Percentiles rank a stretch among this genome's conserved stretches.
phyloP scores from a whole-genome alignment of 306 rosid genomes.

The Sicyos edulis region DNA sequence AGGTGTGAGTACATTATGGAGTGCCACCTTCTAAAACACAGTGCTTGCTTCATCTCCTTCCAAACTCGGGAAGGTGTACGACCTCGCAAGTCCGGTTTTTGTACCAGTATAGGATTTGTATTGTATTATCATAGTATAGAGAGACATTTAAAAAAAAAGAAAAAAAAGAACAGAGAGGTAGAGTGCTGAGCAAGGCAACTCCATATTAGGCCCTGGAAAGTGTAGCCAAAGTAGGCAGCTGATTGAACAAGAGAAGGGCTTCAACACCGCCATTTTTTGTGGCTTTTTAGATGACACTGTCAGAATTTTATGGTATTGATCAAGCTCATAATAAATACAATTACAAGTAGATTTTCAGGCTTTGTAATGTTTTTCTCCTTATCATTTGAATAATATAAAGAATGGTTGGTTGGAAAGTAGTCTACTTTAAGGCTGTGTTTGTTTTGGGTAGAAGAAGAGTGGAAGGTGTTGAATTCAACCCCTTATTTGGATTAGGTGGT shows the following conservation, averaged over 20 bases:
- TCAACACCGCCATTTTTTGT: conserved; percentile 55
- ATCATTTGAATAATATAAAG: background rate
- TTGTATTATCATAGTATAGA: conserved; percentile 31
- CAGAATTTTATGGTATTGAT: background rate
- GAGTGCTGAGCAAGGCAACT: conserved; percentile 50
- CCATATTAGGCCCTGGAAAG: conserved; percentile 59
- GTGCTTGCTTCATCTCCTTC: conserved; percentile 38
- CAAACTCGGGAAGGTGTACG: conserved; percentile 53
- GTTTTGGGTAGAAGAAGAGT: too few species aligned
- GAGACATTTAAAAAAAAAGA: background rate
- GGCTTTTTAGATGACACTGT: conserved; percentile 31
- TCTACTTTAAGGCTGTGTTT: too few species aligned
- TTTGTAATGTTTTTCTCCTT: too few species aligned
- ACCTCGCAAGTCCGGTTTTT: conserved; percentile 6
- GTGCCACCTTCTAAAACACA: conserved; percentile 59
- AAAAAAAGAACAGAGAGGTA: background rate
- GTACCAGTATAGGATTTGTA: conserved; percentile 23
- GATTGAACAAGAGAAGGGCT: conserved; percentile 34
- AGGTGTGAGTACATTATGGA: conserved; percentile 86
- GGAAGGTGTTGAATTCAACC: too few species aligned
- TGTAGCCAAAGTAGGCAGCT: conserved; percentile 33
- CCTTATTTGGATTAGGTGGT: too few species aligned
- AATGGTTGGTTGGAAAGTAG: background rate
- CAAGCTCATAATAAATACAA: conserved; percentile 18
- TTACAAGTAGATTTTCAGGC: background rate